These are phyloP conservation scores for Eimeria praecox DNA, from an alignment of 169 alveolate genomes.

Conservation along the genomic window DNA sequence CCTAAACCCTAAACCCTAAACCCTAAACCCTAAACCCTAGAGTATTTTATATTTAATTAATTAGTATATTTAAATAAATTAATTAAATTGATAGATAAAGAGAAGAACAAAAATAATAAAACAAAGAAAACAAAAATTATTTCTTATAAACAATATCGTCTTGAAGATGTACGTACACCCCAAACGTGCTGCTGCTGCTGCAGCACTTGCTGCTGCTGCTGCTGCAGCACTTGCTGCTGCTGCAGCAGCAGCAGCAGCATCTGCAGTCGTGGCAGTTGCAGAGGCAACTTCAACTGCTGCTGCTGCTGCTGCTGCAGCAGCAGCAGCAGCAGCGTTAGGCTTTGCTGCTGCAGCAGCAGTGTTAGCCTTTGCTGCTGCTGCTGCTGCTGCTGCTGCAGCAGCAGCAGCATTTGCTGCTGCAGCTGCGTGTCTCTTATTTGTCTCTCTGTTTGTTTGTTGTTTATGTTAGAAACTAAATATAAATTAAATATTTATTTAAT, in stretches of 20 bases:
- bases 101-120: too few relatives aligned
- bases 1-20: too few relatives aligned
- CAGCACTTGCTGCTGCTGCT: neutral
- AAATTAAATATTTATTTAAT: too few relatives aligned
- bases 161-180: neutral
- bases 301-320: neutral
- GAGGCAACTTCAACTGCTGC: neutral
- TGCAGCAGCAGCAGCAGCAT: neutral
- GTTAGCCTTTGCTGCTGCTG: neutral
- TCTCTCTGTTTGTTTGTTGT: too few relatives aligned
- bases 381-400: neutral
- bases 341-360: neutral
- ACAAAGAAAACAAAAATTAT: too few relatives aligned
- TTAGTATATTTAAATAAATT: too few relatives aligned
- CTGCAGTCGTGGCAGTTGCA: neutral
- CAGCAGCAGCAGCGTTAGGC: neutral
- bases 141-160: too few relatives aligned
- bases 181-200: neutral
- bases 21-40: too few relatives aligned
- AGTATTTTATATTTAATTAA: too few relatives aligned
- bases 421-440: too few relatives aligned
- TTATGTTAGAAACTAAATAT: too few relatives aligned
- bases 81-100: too few relatives aligned
- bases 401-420: constrained; percentile 20
- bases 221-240: neutral